phyloP scores from a whole-genome alignment of 331 rosid species.

The Phaseolus coccineus region DNA sequence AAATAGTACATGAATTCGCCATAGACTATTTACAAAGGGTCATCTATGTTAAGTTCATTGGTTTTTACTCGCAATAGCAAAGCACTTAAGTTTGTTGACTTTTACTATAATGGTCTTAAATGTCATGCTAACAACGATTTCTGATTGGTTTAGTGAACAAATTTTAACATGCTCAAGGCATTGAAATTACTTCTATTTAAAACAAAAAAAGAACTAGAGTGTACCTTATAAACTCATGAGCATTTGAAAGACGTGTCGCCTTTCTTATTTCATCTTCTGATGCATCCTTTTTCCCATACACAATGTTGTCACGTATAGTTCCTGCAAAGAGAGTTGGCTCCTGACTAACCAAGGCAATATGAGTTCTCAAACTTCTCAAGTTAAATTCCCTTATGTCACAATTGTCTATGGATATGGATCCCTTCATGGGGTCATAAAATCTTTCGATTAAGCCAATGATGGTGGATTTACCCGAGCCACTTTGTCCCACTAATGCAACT shows the following conservation, averaged over 20 bases:
- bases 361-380: conserved; percentile 68
- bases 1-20: too few relatives aligned
- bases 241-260: conserved; percentile 76
- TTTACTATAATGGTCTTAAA: not conserved
- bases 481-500: conserved; percentile 77
- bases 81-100: not conserved
- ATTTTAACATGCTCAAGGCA: not conserved
- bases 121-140: not conserved
- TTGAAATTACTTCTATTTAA: too few relatives aligned
- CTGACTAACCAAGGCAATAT: conserved; percentile 80
- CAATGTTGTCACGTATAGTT: conserved; percentile 76
- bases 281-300: conserved; percentile 64
- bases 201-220: too few relatives aligned
- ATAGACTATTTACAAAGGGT: not conserved
- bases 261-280: conserved; percentile 64
- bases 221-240: conserved; percentile 81
- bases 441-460: conserved; percentile 82
- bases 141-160: too few relatives aligned
- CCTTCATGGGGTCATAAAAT: conserved; percentile 72
- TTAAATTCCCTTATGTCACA: conserved; percentile 59
- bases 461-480: conserved; percentile 88
- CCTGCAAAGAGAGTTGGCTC: conserved; percentile 80
- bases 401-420: conserved; percentile 65
- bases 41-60: too few relatives aligned
- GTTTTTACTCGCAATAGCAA: not conserved